A percentile compares a stretch with the other conserved stretches of the same genome.
phyloP scores from a whole-genome alignment of 805 yeast genomes.

The Candida lessepsii region DNA sequence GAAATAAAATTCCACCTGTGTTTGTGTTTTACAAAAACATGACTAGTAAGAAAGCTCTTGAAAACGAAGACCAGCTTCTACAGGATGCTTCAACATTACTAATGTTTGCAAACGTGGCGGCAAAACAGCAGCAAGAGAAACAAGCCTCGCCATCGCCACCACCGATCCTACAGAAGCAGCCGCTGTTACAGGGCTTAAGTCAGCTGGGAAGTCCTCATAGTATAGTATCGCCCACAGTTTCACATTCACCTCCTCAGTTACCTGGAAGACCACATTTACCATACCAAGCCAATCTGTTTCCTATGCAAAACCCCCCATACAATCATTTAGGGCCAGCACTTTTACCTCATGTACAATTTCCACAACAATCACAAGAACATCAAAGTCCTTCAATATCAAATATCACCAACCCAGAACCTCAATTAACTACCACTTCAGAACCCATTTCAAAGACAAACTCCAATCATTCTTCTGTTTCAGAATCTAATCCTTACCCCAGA shows the following conservation, averaged over 20 bases:
- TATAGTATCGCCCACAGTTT: background rate
- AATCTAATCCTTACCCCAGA: conserved; percentile 8
- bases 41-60: background rate
- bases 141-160: conserved; percentile 8
- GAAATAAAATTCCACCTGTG: conserved; percentile 5
- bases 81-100: conserved; percentile 63
- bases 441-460: conserved; percentile 10
- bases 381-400: conserved; percentile 2
- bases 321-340: conserved; percentile 1
- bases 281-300: background rate
- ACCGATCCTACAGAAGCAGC: conserved; percentile 1
- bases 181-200: background rate
- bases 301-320: conserved; percentile 1
- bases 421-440: conserved; percentile 8
- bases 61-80: conserved; percentile 27
- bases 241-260: conserved; percentile 6
- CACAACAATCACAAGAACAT: background rate
- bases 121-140: conserved; percentile 37
- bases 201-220: background rate
- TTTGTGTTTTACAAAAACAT: background rate
- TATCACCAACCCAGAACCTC: conserved; percentile 6
- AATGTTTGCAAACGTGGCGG: conserved; percentile 58
- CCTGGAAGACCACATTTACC: conserved; percentile 5
- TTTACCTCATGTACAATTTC: conserved; percentile 4
- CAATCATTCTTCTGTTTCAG: conserved; percentile 9